These are phyloP conservation scores for Aschersonia sp. DNA, from an alignment of 2,329 filamentous ascomycete species.

Conservation along the genomic window DNA sequence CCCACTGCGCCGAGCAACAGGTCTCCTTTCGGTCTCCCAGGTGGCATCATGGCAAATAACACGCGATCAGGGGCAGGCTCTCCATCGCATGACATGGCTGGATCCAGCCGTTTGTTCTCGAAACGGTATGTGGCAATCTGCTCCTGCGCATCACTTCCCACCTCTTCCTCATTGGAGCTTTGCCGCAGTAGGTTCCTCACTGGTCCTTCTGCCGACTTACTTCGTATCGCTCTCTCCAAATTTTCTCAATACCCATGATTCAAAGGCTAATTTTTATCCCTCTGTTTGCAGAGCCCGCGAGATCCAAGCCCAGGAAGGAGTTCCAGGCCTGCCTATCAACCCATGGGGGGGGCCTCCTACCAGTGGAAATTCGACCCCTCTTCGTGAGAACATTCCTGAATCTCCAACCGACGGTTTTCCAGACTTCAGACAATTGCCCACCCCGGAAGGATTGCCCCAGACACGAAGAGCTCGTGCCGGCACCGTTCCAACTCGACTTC, in stretches of 20 bases:
- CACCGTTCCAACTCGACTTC: conserved; percentile 90
- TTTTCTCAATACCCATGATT: no score
- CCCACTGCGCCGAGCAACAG: conserved; percentile 48
- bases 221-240: no score
- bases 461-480: conserved; percentile 76
- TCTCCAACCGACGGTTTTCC: conserved; percentile 93
- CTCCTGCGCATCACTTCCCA: neutral
- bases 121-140: conserved; percentile 57
- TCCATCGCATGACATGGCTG: conserved; percentile 78
- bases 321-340: conserved; percentile 50
- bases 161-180: no score
- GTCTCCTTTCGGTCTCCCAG: conserved; percentile 58
- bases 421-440: conserved; percentile 63
- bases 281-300: conserved; percentile 61
- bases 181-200: no score
- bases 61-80: conserved; percentile 80
- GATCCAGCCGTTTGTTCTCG: conserved; percentile 64
- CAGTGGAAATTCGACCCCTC: conserved; percentile 87
- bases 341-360: conserved; percentile 93
- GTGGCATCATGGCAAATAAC: conserved; percentile 45
- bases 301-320: conserved; percentile 91
- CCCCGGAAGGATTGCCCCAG: conserved; percentile 50
- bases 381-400: conserved; percentile 94
- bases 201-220: no score
- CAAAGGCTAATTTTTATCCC: neutral